Conservation (phyloP, 257 asterid species). For the Datura wrightii region DNA sequence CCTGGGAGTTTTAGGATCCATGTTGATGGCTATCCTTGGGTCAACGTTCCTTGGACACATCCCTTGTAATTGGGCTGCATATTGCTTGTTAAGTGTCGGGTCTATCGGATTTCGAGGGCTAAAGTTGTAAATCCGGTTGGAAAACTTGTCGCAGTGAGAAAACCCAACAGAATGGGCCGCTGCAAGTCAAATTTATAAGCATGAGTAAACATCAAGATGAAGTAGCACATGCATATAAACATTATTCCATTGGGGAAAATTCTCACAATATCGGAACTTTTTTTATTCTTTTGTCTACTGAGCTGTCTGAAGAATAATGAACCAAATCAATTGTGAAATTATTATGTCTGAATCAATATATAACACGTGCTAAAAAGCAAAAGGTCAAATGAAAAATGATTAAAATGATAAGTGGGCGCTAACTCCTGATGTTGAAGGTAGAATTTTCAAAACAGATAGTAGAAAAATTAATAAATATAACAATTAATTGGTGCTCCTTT, state of each 20-base stretch:
- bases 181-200: slow-evolving; percentile 33
- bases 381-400: background rate
- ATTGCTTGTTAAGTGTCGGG: slow-evolving; percentile 69
- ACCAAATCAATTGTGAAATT: background rate
- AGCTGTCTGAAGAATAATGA: slow-evolving; percentile 15
- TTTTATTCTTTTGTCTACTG: background rate
- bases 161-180: slow-evolving; percentile 85
- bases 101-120: slow-evolving; percentile 54
- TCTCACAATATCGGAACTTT: background rate
- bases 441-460: background rate
- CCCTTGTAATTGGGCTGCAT: slow-evolving; percentile 56
- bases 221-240: background rate
- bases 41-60: slow-evolving; percentile 72
- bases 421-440: background rate
- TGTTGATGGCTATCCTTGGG: slow-evolving; percentile 63
- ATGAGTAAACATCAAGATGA: background rate
- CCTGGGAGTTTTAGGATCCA: slow-evolving; percentile 82
- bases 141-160: slow-evolving; percentile 76
- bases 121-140: slow-evolving; percentile 76
- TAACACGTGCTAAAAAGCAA: background rate
- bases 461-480: background rate
- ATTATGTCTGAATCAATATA: background rate
- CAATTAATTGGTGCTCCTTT: background rate
- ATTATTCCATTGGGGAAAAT: background rate
- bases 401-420: background rate